These are phyloP conservation scores for Exophiala xenobiotica DNA, from an alignment of 2,329 filamentous ascomycete species.

Conservation along the genomic window DNA sequence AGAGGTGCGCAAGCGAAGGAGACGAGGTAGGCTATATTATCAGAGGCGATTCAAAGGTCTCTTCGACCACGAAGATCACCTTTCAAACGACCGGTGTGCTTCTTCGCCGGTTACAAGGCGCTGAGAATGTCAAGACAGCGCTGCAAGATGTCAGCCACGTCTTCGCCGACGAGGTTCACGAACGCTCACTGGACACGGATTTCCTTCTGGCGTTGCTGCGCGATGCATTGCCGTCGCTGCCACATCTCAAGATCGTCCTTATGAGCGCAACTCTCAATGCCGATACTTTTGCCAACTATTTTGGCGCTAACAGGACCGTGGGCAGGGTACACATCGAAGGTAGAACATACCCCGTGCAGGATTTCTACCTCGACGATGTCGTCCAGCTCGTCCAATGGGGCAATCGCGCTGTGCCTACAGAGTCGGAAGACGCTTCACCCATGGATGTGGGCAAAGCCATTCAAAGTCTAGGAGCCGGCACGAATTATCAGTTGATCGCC, in stretches of 20 bases:
- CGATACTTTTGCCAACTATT: slow-evolving; percentile 79
- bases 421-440: slow-evolving; percentile 26
- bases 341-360: slow-evolving; percentile 83
- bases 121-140: slow-evolving; percentile 58
- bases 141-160: slow-evolving; percentile 90
- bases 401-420: neutral
- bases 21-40: slow-evolving; percentile 91
- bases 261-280: slow-evolving; percentile 98
- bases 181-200: slow-evolving; percentile 90
- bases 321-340: slow-evolving; percentile 84
- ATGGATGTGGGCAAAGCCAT: slow-evolving; percentile 66
- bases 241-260: slow-evolving; percentile 82
- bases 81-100: slow-evolving; percentile 96
- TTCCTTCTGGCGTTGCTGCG: slow-evolving; percentile 85
- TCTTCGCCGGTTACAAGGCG: slow-evolving; percentile 73
- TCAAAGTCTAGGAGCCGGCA: slow-evolving; percentile 72
- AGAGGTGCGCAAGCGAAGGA: slow-evolving; percentile 77
- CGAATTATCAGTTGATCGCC: slow-evolving; percentile 86
- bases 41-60: slow-evolving; percentile 79
- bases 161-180: slow-evolving; percentile 95
- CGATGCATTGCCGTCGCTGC: slow-evolving; percentile 71
- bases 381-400: slow-evolving; percentile 65
- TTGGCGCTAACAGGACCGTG: slow-evolving; percentile 66
- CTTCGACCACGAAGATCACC: slow-evolving; percentile 77
- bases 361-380: slow-evolving; percentile 87